phyloP scores from a whole-genome alignment of 108 stramenopile species.

The Nitzschia palea region DNA sequence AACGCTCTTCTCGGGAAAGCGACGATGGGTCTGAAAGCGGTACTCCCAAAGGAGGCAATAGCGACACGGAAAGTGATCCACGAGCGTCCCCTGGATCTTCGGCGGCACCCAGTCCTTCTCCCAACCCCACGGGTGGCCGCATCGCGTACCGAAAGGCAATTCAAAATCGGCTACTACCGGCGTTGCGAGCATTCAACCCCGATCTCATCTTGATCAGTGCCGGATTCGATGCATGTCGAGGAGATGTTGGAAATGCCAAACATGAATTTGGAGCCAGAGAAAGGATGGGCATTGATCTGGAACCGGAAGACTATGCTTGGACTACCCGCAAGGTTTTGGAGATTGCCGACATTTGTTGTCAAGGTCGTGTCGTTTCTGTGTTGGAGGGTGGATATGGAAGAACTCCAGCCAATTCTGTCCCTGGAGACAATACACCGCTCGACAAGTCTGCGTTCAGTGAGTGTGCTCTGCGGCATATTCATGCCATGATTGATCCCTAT shows the following conservation, averaged over 20 bases:
- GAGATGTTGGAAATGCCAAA: constrained; percentile 88
- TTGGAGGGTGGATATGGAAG: constrained; percentile 94
- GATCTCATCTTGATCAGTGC: constrained; percentile 96
- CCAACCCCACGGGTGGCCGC: constrained; percentile 40
- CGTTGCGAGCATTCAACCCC: constrained; percentile 92
- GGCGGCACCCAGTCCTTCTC: constrained; percentile 41
- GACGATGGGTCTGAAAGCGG: constrained; percentile 31
- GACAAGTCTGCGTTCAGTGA: constrained; percentile 80
- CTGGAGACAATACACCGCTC: constrained; percentile 21
- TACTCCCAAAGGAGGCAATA: constrained; percentile 25
- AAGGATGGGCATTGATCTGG: constrained; percentile 78
- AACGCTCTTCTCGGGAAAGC: constrained; percentile 11
- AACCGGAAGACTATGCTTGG: constrained; percentile 89
- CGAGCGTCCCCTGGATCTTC: constrained; percentile 33
- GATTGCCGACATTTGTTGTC: constrained; percentile 88
- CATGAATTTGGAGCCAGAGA: constrained; percentile 67
- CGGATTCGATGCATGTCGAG: constrained; percentile 95
- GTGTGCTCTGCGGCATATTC: constrained; percentile 79
- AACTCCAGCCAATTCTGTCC: constrained; percentile 34
- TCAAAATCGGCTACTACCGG: constrained; percentile 74
- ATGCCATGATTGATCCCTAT: constrained; percentile 83
- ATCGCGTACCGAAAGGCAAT: constrained; percentile 78
- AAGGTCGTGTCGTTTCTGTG: constrained; percentile 91
- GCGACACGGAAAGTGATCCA: constrained; percentile 32
- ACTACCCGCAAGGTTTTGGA: constrained; percentile 83